Conservation (phyloP, 2,329 filamentous ascomycete species). For the Capronia epimyces region DNA sequence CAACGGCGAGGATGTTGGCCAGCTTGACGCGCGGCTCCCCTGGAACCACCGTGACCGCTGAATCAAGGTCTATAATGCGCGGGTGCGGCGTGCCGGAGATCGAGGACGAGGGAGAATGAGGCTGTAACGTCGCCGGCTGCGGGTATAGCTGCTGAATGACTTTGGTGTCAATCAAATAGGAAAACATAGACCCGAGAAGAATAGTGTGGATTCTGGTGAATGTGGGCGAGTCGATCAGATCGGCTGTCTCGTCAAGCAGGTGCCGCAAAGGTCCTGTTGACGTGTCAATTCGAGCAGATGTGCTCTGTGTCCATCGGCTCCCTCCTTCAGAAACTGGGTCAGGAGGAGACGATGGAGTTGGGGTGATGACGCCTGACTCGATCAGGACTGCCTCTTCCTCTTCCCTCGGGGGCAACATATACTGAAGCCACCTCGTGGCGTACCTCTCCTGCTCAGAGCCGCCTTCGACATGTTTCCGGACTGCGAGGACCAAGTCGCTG, state of each 20-base stretch:
- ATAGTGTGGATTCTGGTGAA: slow-evolving; percentile 82
- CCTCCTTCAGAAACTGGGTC: slow-evolving; percentile 17
- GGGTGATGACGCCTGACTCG: slow-evolving; percentile 68
- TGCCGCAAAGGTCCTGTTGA: slow-evolving; percentile 58
- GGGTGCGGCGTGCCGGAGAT: slow-evolving; percentile 41
- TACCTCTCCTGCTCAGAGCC: slow-evolving; percentile 58
- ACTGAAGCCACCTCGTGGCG: slow-evolving; percentile 69
- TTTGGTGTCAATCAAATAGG: slow-evolving; percentile 74
- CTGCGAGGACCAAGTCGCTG: slow-evolving; percentile 72
- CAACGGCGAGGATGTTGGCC: slow-evolving; percentile 80
- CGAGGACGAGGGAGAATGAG: slow-evolving; percentile 41
- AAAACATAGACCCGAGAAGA: slow-evolving; percentile 82
- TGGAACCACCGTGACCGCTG: slow-evolving; percentile 39
- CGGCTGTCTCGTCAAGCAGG: slow-evolving; percentile 89
- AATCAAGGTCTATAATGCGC: slow-evolving; percentile 35
- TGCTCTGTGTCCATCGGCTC: slow-evolving; percentile 11
- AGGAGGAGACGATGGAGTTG: slow-evolving; percentile 36
- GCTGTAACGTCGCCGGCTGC: slow-evolving; percentile 35
- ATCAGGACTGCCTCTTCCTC: slow-evolving; percentile 75
- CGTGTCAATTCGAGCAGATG: slow-evolving; percentile 21
- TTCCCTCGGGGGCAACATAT: slow-evolving; percentile 66
- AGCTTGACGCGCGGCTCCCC: slow-evolving; percentile 61
- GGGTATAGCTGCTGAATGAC: slow-evolving; percentile 76
- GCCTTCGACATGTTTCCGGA: slow-evolving; percentile 80
- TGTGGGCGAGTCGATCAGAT: slow-evolving; percentile 87